phyloP scores from a whole-genome alignment of 2,329 filamentous ascomycete species.

The Huntiella moniliformis region DNA sequence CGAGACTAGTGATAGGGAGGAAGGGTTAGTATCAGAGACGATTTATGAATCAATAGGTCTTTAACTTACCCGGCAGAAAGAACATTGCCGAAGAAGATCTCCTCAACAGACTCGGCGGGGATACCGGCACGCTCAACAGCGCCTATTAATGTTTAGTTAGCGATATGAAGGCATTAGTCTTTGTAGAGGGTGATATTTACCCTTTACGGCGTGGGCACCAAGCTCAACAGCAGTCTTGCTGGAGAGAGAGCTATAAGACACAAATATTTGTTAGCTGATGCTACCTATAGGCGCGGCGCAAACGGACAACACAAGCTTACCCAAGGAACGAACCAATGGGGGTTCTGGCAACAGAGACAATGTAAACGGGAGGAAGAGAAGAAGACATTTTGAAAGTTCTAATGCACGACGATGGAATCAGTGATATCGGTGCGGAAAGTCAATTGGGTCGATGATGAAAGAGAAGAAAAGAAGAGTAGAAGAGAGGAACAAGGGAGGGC shows the following conservation, averaged over 20 bases:
- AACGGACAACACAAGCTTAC: constrained; percentile 26
- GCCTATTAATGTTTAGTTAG: constrained; percentile 22
- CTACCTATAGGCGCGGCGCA: neutral
- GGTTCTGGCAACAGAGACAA: constrained; percentile 79
- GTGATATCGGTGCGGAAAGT: too few relatives aligned
- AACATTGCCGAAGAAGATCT: constrained; percentile 97
- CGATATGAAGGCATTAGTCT: constrained; percentile 10
- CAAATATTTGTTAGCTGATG: constrained; percentile 1
- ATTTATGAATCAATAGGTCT: neutral
- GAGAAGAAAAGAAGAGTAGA: too few relatives aligned
- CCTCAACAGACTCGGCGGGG: constrained; percentile 77
- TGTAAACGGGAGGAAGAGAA: constrained; percentile 72
- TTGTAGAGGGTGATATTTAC: constrained; percentile 26
- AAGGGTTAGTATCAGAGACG: neutral
- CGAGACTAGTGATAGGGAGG: constrained; percentile 39
- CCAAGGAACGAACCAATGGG: constrained; percentile 89
- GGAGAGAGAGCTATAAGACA: constrained; percentile 54
- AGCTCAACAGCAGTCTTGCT: constrained; percentile 73
- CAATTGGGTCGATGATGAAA: too few relatives aligned
- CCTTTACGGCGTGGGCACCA: constrained; percentile 81
- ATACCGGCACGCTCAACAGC: constrained; percentile 75
- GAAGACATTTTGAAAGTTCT: constrained; percentile 13
- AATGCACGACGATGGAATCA: constrained; percentile 2
- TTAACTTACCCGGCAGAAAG: constrained; percentile 68
- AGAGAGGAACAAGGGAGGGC: too few relatives aligned